phyloP scores from a whole-genome alignment of 305 asterid species.

The Fraxinus ornus region DNA sequence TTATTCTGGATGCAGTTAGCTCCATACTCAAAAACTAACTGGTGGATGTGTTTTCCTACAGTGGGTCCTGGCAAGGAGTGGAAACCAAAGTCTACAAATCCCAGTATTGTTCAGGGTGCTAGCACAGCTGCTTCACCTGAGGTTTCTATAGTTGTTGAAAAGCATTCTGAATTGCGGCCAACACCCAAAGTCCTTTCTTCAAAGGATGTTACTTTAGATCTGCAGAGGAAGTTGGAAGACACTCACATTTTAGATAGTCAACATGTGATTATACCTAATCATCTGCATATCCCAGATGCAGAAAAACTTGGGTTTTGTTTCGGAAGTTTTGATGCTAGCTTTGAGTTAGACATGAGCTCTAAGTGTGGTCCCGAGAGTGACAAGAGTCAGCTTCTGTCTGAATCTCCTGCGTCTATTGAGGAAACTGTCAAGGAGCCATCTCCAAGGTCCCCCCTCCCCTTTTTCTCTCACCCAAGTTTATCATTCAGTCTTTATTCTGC shows the following conservation, averaged over 20 bases:
- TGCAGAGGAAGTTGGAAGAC: conserved; percentile 65
- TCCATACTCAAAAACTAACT: neutral
- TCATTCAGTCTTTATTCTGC: conserved; percentile 6
- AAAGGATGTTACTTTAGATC: conserved; percentile 52
- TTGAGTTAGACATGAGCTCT: conserved; percentile 50
- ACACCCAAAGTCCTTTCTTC: conserved; percentile 36
- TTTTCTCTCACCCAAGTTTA: conserved; percentile 7
- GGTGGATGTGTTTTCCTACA: conserved; percentile 28
- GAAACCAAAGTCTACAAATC: conserved; percentile 75
- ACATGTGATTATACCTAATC: conserved; percentile 79
- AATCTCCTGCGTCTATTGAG: conserved; percentile 51
- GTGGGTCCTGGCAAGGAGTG: conserved; percentile 78
- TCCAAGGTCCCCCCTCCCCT: conserved; percentile 48
- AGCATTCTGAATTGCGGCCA: conserved; percentile 36
- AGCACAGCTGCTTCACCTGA: conserved; percentile 44
- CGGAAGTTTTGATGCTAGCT: conserved; percentile 84
- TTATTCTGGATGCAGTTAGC: neutral
- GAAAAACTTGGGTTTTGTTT: conserved; percentile 87
- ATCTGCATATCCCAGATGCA: conserved; percentile 79
- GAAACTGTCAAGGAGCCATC: conserved; percentile 52
- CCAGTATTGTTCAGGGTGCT: conserved; percentile 43
- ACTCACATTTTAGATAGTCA: conserved; percentile 56
- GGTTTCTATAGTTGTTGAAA: conserved; percentile 45
- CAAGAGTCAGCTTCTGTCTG: conserved; percentile 44
- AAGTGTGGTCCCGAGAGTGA: conserved; percentile 42